Percentiles rank a stretch among this genome's conserved stretches.
Conservation (phyloP, 2,329 filamentous ascomycete genomes). For the Aspergillus nomiae region DNA sequence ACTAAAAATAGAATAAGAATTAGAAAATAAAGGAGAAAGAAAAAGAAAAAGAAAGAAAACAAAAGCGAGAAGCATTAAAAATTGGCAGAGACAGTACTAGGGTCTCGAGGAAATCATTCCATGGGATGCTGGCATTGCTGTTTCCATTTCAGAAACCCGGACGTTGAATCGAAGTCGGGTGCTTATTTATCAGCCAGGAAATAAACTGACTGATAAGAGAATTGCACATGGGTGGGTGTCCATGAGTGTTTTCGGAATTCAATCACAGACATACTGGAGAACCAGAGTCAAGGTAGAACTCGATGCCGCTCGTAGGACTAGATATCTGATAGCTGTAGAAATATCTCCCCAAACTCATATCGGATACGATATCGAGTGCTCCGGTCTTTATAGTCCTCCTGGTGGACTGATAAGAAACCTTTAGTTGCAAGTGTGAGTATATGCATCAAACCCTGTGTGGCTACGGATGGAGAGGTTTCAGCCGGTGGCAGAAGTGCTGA, state of each 20-base stretch:
- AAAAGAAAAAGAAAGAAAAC: neutral
- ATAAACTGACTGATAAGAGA: neutral
- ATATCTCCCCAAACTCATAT: constrained; percentile 34
- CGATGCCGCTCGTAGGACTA: neutral
- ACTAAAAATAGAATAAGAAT: no score
- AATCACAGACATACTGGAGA: neutral
- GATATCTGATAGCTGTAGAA: constrained; percentile 21
- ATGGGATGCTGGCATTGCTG: neutral
- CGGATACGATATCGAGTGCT: constrained; percentile 22
- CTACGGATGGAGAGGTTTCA: constrained; percentile 60
- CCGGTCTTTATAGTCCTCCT: constrained; percentile 51
- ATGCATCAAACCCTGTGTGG: constrained; percentile 76
- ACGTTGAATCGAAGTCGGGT: neutral
- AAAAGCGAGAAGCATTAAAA: neutral
- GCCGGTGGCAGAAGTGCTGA: constrained; percentile 66
- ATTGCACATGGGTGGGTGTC: neutral
- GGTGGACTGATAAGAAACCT: constrained; percentile 62
- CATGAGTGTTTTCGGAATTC: neutral
- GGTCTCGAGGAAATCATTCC: neutral
- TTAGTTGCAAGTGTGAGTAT: constrained; percentile 71
- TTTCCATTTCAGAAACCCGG: neutral
- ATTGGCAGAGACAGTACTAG: neutral
- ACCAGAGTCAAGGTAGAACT: neutral
- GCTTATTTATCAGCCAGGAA: neutral
- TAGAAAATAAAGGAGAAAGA: no score